Evolutionary conservation across 2,329 filamentous ascomycete genomes (phyloP), one percentile per base, ranked within the genome.

Genomic region (Nigrograna mackinnonii): DNA sequence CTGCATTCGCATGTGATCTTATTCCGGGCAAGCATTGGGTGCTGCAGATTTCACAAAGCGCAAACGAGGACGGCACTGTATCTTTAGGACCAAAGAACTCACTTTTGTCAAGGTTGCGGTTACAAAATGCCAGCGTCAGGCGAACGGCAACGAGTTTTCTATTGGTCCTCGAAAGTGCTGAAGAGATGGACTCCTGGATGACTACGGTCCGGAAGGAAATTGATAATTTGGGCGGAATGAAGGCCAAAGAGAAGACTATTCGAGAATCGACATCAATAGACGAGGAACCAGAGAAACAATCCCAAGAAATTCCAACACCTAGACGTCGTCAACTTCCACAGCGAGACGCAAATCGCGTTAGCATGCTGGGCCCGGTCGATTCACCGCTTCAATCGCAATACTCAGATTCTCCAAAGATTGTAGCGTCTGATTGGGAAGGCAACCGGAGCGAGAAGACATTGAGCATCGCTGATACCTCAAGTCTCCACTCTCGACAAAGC

Each of bases 1-100:
- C 86, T 9, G 89, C 87, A 4, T 92, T 90, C 64, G 89, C 85
- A 2, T 90, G 84, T 52, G 89, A 94, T 61, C 75, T 87, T 12
- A 89, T 92, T 41, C 86, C 87, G 3, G 89, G 89, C 5, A 83
- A 82, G 46, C 87, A 91, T 57, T 91, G 87, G 82, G 89, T 92
- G 5, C 67, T 92, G 12, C 87, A 90, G 53, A 81, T 92, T 17
- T 85, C 83, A 3, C 85, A 88, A 24, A 72, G 76, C 6, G 82
- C 83, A 43, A 83, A 84, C 37, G 68, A 79, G 2, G 79, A 86
- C 22, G 80, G 80, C 20, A 70, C 59, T 4, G 56, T 69, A 1
- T 60, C 76, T 12, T 46, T 54, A 4, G 57, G 44, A 2, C 66
- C 66, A 26, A 72, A 79, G 3, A 79, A 80, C 37, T 87, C 85